Evolutionary conservation across 306 rosid genomes (phyloP), one percentile per base, ranked within the genome.

Genomic region (Rosa lucieae): DNA sequence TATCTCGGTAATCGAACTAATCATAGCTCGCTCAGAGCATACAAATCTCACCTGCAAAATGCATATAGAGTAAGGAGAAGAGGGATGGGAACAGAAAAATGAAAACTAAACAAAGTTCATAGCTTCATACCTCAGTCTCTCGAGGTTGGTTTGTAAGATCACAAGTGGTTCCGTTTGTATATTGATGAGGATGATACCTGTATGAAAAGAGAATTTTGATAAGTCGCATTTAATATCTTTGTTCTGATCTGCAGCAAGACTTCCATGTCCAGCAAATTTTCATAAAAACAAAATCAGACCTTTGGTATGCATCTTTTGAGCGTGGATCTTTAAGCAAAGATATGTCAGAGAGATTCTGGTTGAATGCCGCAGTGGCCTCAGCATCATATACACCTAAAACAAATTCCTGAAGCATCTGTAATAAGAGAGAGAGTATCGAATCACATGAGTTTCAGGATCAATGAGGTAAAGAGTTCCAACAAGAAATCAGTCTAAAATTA

Each of bases 311-410:
- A 70, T 95, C 99, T 83, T 90, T 90, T 39, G 98, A 92, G 79
- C 94, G 98, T 70, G 98, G 98, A 88, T 95, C 98, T 80, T 92
- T 91, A 75, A 92, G 81, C n/a, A 88, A 82, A 77, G 99, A 91
- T 80, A 93, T 85, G 84, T 95, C 94, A 18, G 99, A 92, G 52
- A 92, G 92, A 82, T 95, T 95, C 85, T 82, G 86, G 85, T 95
- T 91, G 81, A 82, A 83, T 65, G 86, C 88, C 79, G 93, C 89
- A 13, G 98, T 95, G 76, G 94, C 96, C 84, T 92, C 98, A 0
- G 85, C 92, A 88, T 95, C 96, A 77, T 84, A 95, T 56, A 26
- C 89, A 48, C 99, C 99, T 81, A 95, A 87, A 47, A 92, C 70
- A 85, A 92, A 95, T 82, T 79, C 92, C 87, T 95, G 98, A 84